These are phyloP conservation scores for Pseudoperonospora humuli DNA, from an alignment of 352 stramenopile genomes.

Conservation along the genomic window DNA sequence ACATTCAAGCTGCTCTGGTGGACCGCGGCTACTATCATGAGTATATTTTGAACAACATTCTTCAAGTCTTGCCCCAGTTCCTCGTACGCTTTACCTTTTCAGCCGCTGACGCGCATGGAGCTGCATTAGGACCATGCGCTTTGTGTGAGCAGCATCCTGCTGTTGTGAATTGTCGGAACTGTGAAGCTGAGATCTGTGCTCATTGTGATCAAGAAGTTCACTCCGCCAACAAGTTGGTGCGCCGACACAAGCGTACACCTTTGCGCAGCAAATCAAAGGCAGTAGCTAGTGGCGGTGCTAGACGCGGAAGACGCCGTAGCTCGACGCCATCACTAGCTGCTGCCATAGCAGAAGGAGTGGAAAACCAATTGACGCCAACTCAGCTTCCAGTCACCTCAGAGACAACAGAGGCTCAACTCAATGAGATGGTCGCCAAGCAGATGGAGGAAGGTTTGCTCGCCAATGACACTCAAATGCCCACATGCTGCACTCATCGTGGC, in stretches of 20 bases:
- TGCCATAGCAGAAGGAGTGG: conserved; percentile 15
- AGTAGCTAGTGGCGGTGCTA: conserved; percentile 9
- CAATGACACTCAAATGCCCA: too few relatives aligned
- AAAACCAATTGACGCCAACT: conserved; percentile 9
- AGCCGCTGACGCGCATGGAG: too few relatives aligned
- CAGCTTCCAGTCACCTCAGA: conserved; percentile 20
- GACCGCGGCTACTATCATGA: conserved; percentile 58
- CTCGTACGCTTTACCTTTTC: too few relatives aligned
- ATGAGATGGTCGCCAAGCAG: too few relatives aligned
- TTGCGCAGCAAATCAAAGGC: conserved; percentile 20
- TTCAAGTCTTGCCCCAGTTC: too few relatives aligned
- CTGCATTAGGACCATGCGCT: conserved; percentile 31
- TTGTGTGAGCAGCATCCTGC: conserved; percentile 56
- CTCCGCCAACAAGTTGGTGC: conserved; percentile 75
- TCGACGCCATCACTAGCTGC: conserved; percentile 21
- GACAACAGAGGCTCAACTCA: too few relatives aligned
- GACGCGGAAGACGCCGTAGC: conserved; percentile 31
- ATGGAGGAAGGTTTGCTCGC: too few relatives aligned
- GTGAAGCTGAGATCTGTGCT: conserved; percentile 57
- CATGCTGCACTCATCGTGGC: conserved; percentile 34
- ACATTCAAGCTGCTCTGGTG: conserved; percentile 11
- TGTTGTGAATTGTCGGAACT: conserved; percentile 45
- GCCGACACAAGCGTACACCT: conserved; percentile 50
- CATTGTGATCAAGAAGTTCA: too few relatives aligned
- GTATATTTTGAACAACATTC: conserved; percentile 65